Evolutionary conservation across 164 flowering plant genomes (phyloP).

Genomic region (Vitis amurensis): DNA sequence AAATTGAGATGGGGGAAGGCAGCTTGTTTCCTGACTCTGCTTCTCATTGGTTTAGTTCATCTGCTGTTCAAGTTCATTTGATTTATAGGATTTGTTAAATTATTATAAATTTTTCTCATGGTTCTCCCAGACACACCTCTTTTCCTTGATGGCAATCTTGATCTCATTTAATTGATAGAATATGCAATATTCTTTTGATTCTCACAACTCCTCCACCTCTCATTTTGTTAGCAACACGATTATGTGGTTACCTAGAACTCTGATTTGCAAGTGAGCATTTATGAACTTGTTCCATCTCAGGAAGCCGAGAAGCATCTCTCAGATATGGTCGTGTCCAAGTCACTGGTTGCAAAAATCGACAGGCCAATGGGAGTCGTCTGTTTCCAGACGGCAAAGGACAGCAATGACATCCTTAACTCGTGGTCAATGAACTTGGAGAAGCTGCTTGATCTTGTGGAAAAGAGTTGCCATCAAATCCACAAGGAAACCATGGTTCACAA

Average conservation of each 20-base stretch:
- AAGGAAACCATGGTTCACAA: slow-evolving; percentile 98
- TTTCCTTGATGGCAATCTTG: no score
- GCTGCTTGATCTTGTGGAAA: slow-evolving; percentile 93
- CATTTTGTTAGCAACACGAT: no score
- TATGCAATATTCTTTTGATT: no score
- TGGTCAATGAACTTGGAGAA: slow-evolving; percentile 94
- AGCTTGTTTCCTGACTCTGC: not conserved
- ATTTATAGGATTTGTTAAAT: no score
- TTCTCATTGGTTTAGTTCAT: not conserved
- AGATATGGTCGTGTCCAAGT: slow-evolving; percentile 90
- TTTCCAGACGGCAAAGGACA: slow-evolving; percentile 81
- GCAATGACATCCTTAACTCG: slow-evolving; percentile 87
- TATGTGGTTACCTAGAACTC: no score
- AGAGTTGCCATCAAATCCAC: slow-evolving; percentile 99
- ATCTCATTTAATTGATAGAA: no score
- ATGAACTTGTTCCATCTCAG: slow-evolving; percentile 29
- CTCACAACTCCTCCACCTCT: no score
- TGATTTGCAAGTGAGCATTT: no score
- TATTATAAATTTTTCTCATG: no score
- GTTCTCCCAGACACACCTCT: no score
- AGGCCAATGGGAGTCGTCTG: slow-evolving; percentile 75
- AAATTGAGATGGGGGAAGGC: no score
- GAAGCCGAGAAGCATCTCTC: slow-evolving; percentile 94
- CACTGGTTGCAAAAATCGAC: slow-evolving; percentile 86
- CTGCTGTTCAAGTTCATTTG: not conserved